Evolutionary conservation across 2,329 filamentous ascomycete genomes (phyloP), one percentile per base, ranked within the genome.

Genomic region (Fusarium beomiforme): DNA sequence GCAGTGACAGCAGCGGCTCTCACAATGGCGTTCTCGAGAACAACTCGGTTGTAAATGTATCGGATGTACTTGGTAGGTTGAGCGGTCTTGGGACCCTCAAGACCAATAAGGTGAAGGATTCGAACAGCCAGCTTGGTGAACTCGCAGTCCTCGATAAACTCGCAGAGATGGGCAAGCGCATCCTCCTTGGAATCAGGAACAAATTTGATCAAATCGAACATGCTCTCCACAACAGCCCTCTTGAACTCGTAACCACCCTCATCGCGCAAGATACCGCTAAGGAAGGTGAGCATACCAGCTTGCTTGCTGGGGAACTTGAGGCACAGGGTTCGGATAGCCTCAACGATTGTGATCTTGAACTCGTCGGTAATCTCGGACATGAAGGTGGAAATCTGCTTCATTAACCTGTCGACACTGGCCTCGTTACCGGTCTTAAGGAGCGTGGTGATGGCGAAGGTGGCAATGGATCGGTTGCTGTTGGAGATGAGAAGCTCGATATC

Each of bases 321-420:
- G 81, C 95, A 98, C 42, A 99, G 85, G 6, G 96, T 98, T 67
- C 96, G 92, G 78, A 99, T 98, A 43, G 96, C 96, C 82, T 99
- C 96, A 44, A 99, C 95, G 77, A 99, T 97, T n/a, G 96, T 99
- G 75, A 99, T 97, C 87, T 98, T 99, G 87, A 99, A 99, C 82
- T 99, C 96, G 79, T 99, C 96, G 10, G 95, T 98, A 74, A 98
- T 98, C 82, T 98, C 96, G 8, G 95, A 93, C 96, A 99, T 98
- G 85, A 99, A 98, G 41, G 93, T 92, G 26, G 94, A 94, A 70
- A 99, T 98, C 81, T 98, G 95, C 88, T 98, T 98, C 94, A 99
- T 98, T 74, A 99, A 84, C 58, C 96, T 91, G 80, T 99, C 96
- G 46, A 99, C 96, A 74, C 94, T 98, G 41, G 93, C 93, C 83